These are phyloP conservation scores for Kwoniella europaea DNA, from an alignment of 768 basidiomycete species.

Conservation along the genomic window DNA sequence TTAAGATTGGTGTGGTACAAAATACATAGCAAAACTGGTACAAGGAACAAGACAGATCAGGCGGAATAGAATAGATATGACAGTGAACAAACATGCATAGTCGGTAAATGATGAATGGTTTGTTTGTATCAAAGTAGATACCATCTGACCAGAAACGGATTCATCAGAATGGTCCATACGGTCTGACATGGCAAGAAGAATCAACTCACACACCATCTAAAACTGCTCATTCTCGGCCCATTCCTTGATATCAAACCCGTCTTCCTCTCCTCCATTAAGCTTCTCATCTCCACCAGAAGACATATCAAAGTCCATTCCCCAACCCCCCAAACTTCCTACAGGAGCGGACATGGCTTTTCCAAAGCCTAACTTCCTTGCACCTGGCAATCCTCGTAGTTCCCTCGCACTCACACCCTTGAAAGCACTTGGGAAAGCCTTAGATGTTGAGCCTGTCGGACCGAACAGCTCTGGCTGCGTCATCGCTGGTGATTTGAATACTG, in stretches of 20 bases:
- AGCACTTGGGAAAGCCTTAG: conserved; percentile 13
- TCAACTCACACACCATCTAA: conserved; percentile 7
- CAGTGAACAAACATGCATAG: too few relatives aligned
- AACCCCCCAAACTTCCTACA: conserved; percentile 27
- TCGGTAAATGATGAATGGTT: too few relatives aligned
- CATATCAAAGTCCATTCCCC: conserved; percentile 48
- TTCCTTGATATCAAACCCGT: conserved; percentile 50
- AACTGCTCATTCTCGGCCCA: conserved; percentile 48
- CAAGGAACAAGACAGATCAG: not conserved
- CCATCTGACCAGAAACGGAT: too few relatives aligned
- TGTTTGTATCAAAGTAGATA: too few relatives aligned
- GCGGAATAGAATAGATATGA: not conserved
- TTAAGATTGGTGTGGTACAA: not conserved
- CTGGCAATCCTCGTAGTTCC: conserved; percentile 26
- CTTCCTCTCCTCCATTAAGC: conserved; percentile 15
- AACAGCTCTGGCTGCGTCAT: conserved; percentile 48
- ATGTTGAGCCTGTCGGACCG: conserved; percentile 16
- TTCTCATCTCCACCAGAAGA: not conserved
- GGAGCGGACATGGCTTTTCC: conserved; percentile 51
- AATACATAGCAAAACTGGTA: not conserved
- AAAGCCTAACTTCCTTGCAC: conserved; percentile 19
- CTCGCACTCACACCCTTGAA: conserved; percentile 24
- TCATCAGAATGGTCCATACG: too few relatives aligned
- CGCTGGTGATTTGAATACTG: conserved; percentile 42
- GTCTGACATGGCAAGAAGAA: too few relatives aligned